Base-by-base conservation (phyloP, 2,329 filamentous ascomycete species). In the Cadophora malorum region DNA sequence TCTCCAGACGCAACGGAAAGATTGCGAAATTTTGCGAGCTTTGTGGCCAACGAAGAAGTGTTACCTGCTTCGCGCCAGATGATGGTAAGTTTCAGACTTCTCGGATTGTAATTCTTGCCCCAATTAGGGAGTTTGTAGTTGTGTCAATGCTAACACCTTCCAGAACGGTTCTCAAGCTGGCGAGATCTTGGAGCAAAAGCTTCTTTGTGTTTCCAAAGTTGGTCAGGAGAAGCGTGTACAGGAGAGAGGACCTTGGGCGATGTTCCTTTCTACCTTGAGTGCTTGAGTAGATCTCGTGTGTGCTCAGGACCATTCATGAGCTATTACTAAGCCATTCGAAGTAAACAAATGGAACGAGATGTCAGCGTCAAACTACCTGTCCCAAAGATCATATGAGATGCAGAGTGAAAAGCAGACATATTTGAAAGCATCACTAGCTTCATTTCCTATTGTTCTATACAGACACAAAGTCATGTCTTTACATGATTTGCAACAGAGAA, bases 11-110 rank as follows among this genome's bases (percentile, higher is more conserved):
- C 21, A 8, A 14, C 31, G 7, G 49, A 28, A 21, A 12, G 41
- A 28, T 10, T 71, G 6, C 63, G 70, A 2, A 67, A 74, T 38
- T 70, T 70, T n/a, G 71, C 73, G 8, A 75, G 70, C 61, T 70
- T 68, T 23, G 7, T 75, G 1, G 68, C 65, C 0, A 64, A 64
- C 10, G 70, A 74, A 53, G 72, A 75, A 56, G 66, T 59, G 0
- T 33, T 75, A 4, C 23, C 56, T 45, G 60, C 52, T 12, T 33
- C 41, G 16, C 70, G 65, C 52, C 35, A 41, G n/a, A 71, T 72
- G 67, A 5, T 31, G 23, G 63, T 64, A 58, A 49, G 61, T 28
- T 41, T 1, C 4, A 16, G 14, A 1, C 8, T 23, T 23, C 4
- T 59, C 5, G 16, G 28, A 35, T 6, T n/a, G 35, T 10, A 4